Evolutionary conservation across 2,329 filamentous ascomycete species (phyloP), one percentile per base, ranked within the genome.

Genomic region (Aspergillus sp.): DNA sequence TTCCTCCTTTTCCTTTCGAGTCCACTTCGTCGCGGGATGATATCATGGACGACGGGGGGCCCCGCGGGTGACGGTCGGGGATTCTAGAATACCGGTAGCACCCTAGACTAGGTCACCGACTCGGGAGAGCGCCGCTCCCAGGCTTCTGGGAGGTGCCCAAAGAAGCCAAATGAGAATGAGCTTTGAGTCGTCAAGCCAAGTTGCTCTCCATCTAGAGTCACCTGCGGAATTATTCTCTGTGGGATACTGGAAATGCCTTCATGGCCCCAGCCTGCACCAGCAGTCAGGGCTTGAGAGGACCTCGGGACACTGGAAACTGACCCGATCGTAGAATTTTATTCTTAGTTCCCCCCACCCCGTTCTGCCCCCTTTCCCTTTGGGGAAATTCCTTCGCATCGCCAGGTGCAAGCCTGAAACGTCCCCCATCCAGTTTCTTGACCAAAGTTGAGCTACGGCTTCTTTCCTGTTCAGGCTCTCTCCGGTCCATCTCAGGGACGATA

Each of bases 241-340:
- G 37, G 6, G n/a, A 11, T 15, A 1, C 17, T 6, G 46, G 19
- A 31, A 48, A 57, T 19, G 5, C 17, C 27, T 44, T 39, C 37
- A 39, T 43, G 39, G 54, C 9, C 27, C 27, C 27, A 31, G 27
- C 27, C 27, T 31, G 27, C 27, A 31, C 27, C 27, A 31, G 27
- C 27, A 31, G 27, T 8, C 27, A 31, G 27, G 27, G 27, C 27
- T 31, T 31, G 46, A 48, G 45, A 48, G 52, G 48, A 52, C 46
- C 41, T 48, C 46, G 39, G 49, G 55, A 52, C 40, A 27, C 52
- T 44, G 33, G 44, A 44, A 49, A 58, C 45, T 43, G 49, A 35
- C 35, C 43, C 47, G 58, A 61, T 61, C 56, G 55, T 56, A 43
- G 49, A 58, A 39, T 41, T 43, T 52, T 62, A 61, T 55, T 61